Evolutionary conservation across 495 filamentous ascomycete genomes (phyloP), one percentile per base, ranked within the genome.

Genomic region (Penicillium turbatum): DNA sequence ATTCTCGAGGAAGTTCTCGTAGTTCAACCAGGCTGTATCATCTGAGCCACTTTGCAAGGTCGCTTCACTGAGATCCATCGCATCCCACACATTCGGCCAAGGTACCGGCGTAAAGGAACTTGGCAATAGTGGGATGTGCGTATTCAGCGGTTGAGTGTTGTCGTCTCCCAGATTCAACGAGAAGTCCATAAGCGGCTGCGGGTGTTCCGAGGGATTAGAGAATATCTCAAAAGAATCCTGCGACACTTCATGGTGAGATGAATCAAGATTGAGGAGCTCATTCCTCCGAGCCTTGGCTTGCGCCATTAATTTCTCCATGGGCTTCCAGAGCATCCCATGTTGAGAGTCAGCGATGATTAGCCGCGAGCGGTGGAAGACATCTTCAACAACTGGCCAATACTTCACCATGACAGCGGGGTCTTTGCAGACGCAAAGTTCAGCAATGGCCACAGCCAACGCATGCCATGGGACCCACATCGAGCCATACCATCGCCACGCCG

Each of bases 381-480:
- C 61, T 32, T 87, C 82, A 3, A 96, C 71, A 0, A 86, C 82
- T 1, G 68, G 62, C 90, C 91, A 96, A 11, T 84, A 88, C 5
- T 85, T 78, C 40, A 88, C 84, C 16, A 87, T 82, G 13, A 83
- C 56, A 60, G 77, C 76, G 5, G 80, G 69, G 31, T 75, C 80
- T 30, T 82, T 79, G 39, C 87, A 82, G 40, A 84, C 78, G 58
- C 85, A 85, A 4, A 92, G 76, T 57, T 96, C 91, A 1, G 87
- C 79, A 8, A 96, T 69, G 31, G 72, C 70, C 15, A 77, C 70
- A 11, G 71, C 73, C 2, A 79, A 62, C 1, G 66, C 66, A 47
- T 79, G 75, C 76, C 76, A 79, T 15, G 73, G 75, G 11, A 74
- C 68, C 61, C 69, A 77, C 27, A 73, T 59, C 1, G 57, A 63